These are phyloP conservation scores for Brassica rapa DNA, from an alignment of 345 rosid genomes.

Conservation along the genomic window DNA sequence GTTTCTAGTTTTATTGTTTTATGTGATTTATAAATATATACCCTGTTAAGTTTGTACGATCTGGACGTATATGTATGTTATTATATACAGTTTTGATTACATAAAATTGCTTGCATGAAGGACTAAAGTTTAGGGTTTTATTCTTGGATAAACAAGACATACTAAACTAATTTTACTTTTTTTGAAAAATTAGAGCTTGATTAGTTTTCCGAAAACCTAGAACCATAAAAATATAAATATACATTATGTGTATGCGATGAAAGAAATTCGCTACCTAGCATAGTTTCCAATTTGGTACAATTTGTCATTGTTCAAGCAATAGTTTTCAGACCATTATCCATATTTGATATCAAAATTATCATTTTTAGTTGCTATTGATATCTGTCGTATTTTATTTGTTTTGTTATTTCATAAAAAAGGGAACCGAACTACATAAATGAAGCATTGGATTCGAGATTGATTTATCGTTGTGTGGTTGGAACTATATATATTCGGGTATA, in stretches of 20 bases:
- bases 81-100: neutral
- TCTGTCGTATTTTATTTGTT: neutral
- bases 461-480: neutral
- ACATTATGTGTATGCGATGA: neutral
- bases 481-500: neutral
- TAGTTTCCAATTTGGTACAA: conserved; percentile 3
- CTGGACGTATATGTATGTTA: neutral
- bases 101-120: neutral
- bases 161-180: neutral
- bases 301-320: conserved; percentile 7
- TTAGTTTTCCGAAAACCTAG: neutral
- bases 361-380: neutral
- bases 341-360: conserved; percentile 1
- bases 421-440: neutral
- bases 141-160: neutral
- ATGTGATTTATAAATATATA: conserved; percentile 12
- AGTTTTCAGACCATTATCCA: conserved; percentile 21
- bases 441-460: neutral
- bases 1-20: conserved; percentile 25
- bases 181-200: neutral
- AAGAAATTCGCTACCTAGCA: conserved; percentile 1
- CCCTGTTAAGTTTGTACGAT: conserved; percentile 5
- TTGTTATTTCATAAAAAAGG: neutral
- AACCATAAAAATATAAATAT: neutral
- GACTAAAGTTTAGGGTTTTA: neutral